Evolutionary conservation across 805 yeast species (phyloP), one percentile per base, ranked within the genome.

Genomic region (Starmerella etchellsii): DNA sequence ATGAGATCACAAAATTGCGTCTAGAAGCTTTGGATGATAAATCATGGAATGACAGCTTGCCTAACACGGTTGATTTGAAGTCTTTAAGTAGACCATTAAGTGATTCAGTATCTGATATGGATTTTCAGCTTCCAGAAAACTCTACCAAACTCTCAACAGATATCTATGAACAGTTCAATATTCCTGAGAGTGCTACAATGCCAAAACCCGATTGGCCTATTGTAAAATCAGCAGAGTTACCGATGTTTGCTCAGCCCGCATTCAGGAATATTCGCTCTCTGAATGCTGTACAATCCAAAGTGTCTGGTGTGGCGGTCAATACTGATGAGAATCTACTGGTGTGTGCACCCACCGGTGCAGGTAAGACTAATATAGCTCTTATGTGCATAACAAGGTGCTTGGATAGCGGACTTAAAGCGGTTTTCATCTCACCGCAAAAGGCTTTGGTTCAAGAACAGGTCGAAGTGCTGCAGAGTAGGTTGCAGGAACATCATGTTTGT

Each of bases 271-370:
- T 67, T 1, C 83, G 81, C 54, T 64, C 77, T 1, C 67, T 91
- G 49, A 91, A 91, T 58, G 64, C 83, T 39, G 73, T 91, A 14
- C 99, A 91, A 59, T 81, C 94, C 1, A 72, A 71, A 46, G 84
- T 87, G 0, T 83, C 62, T 48, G 91, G 91, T 1, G 55, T 65
- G n/a, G 95, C 94, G 0, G 82, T 88, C 48, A 54, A 68, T 3
- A 62, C 71, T 1, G 91, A 82, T 54, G 68, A 69, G 4, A 88
- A 87, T 53, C 57, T 91, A 30, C 63, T 88, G 15, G 64, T 88
- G 51, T 88, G 97, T 69, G 97, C 98, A 1, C 98, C 98, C 6
- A 88, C 98, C 0, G 98, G 98, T 64, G 95, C 95, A 2, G 98
- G 98, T 64, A 88, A 88, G 58, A 88, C 98, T 19, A 91, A 91